These are phyloP conservation scores for Taiwanofungus camphoratus DNA, from an alignment of 1,284 basidiomycete genomes.

Conservation along the genomic window DNA sequence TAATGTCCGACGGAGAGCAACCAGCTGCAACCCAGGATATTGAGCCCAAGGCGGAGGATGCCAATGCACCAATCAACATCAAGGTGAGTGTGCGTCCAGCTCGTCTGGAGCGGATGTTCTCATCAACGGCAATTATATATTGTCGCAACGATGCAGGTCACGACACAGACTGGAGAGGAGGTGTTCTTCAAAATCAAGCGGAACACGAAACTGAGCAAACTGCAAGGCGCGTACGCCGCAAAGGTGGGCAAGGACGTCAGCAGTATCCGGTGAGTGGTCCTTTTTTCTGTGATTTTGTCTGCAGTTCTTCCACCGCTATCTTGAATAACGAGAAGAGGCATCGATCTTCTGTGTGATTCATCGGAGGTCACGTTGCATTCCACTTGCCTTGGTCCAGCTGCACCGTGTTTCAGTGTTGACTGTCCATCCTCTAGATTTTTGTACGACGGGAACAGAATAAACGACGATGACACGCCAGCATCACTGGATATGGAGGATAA, in stretches of 20 bases:
- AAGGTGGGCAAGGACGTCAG: conserved; percentile 88
- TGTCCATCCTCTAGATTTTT: conserved; percentile 54
- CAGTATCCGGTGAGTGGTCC: conserved; percentile 72
- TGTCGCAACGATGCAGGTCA: conserved; percentile 49
- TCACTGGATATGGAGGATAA: conserved; percentile 85
- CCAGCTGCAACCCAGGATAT: conserved; percentile 39
- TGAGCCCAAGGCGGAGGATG: conserved; percentile 55
- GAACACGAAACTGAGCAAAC: conserved; percentile 89
- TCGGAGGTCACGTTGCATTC: no score
- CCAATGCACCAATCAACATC: conserved; percentile 75
- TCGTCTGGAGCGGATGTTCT: neutral
- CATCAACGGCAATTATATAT: no score
- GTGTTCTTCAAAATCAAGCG: conserved; percentile 99
- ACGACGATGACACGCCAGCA: conserved; percentile 80
- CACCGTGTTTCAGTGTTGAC: no score
- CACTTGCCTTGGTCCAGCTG: no score
- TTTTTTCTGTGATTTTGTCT: no score
- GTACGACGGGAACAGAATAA: conserved; percentile 80
- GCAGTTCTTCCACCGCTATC: neutral
- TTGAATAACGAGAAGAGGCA: no score
- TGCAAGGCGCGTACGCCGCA: conserved; percentile 88
- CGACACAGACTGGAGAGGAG: conserved; percentile 78
- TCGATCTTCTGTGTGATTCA: neutral
- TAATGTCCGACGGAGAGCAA: conserved; percentile 64
- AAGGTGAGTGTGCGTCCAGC: conserved; percentile 46